Evolutionary conservation across 805 yeast species (phyloP).

Genomic region (Hanseniaspora occidentalis): DNA sequence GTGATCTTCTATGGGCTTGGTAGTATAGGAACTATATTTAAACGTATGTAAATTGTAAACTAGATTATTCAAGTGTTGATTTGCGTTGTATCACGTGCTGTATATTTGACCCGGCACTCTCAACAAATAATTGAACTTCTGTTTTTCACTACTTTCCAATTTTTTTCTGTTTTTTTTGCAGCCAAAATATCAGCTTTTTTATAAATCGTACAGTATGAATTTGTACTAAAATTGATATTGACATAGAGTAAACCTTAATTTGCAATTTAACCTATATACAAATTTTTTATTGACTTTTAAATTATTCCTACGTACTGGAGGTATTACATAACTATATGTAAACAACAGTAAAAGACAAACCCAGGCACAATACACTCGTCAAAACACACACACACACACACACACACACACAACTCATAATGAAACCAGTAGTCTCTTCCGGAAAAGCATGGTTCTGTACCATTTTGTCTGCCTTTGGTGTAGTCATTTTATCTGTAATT

Average conservation of each 20-base stretch:
- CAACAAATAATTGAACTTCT: background rate
- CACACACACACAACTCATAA: conserved; percentile 9
- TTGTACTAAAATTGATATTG: no score
- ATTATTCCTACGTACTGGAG: no score
- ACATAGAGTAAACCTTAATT: no score
- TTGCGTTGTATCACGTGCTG: no score
- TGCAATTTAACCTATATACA: no score
- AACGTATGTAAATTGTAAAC: no score
- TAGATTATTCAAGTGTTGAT: no score
- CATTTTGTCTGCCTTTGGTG: conserved; percentile 81
- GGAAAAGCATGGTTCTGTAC: conserved; percentile 95
- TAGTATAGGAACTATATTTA: background rate
- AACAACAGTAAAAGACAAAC: background rate
- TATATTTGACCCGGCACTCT: no score
- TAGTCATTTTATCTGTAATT: conserved; percentile 72
- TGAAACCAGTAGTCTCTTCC: conserved; percentile 46
- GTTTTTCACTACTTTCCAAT: background rate
- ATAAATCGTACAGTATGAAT: no score
- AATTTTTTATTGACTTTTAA: no score
- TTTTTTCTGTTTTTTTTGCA: background rate
- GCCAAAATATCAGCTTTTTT: no score
- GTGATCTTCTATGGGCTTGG: background rate
- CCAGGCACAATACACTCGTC: background rate
- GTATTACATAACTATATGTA: no score
- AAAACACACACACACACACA: conserved; percentile 2